Percentiles rank a stretch among this genome's conserved stretches.
Conservation (phyloP, 495 filamentous ascomycete genomes). For the Platismatia glauca region DNA sequence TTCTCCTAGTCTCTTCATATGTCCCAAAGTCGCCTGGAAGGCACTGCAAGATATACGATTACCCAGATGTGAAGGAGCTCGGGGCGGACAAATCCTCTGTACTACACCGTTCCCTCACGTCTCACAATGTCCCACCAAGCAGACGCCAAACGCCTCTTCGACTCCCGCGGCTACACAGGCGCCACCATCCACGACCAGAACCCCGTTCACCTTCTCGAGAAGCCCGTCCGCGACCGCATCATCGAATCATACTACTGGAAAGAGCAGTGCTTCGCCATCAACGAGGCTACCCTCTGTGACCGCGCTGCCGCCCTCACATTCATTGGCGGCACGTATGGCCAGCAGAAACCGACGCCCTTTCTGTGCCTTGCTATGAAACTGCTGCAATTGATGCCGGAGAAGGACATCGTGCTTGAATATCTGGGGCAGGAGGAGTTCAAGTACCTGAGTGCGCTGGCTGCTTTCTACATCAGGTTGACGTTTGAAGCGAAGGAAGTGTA, state of each 20-base stretch:
- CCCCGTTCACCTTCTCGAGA: constrained; percentile 83
- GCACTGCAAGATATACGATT: too few species aligned
- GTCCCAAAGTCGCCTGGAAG: too few species aligned
- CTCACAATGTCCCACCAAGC: constrained; percentile 50
- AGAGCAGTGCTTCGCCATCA: constrained; percentile 93
- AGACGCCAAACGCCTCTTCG: constrained; percentile 66
- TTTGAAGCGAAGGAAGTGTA: constrained; percentile 76
- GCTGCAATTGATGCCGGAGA: constrained; percentile 71
- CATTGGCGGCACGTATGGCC: constrained; percentile 80
- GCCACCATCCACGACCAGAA: constrained; percentile 69
- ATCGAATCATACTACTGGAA: constrained; percentile 95
- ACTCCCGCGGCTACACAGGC: constrained; percentile 68
- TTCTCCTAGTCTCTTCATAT: too few species aligned
- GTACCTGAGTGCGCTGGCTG: constrained; percentile 79
- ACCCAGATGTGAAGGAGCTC: too few species aligned
- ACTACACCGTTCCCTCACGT: neutral
- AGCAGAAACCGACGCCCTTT: constrained; percentile 82
- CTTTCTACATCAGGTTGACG: constrained; percentile 89
- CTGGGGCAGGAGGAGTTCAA: constrained; percentile 72
- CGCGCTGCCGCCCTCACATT: constrained; percentile 75
- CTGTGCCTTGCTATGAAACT: constrained; percentile 94
- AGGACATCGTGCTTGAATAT: constrained; percentile 74
- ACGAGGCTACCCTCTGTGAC: constrained; percentile 82
- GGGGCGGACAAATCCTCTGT: neutral
- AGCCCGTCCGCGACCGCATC: constrained; percentile 88